phyloP scores from a whole-genome alignment of 176 grass and related monocot species.

The Rhynchospora breviuscula region DNA sequence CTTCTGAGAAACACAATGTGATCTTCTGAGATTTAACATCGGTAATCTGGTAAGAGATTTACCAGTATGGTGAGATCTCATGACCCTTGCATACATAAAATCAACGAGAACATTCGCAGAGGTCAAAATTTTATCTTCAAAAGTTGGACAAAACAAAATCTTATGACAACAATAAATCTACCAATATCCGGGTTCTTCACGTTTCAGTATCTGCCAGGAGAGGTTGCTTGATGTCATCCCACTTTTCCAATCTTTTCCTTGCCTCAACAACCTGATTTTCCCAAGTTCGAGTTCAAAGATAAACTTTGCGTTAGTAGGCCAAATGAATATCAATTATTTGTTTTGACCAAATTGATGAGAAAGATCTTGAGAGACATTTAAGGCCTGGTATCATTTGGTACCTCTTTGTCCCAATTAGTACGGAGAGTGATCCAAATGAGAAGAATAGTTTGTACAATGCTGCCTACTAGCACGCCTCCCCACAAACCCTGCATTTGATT shows the following conservation, averaged over 20 bases:
- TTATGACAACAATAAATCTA: not conserved
- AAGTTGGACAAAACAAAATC: not conserved
- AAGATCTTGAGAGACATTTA: not conserved
- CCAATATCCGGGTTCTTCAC: not conserved
- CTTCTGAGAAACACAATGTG: too few species aligned
- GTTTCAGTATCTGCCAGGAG: conserved; percentile 39
- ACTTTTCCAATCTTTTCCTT: conserved; percentile 58
- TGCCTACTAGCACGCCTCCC: conserved; percentile 80
- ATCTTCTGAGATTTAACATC: too few species aligned
- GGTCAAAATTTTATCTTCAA: not conserved
- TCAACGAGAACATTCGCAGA: not conserved
- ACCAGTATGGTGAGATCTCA: not conserved
- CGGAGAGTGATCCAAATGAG: conserved; percentile 70
- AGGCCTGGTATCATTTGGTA: conserved; percentile 2
- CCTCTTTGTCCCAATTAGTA: conserved; percentile 91
- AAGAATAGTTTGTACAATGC: conserved; percentile 57
- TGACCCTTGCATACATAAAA: not conserved
- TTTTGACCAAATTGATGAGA: not conserved
- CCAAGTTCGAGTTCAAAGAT: conserved; percentile 1
- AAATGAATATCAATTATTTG: not conserved
- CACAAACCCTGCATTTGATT: conserved; percentile 58
- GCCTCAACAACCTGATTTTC: conserved; percentile 47
- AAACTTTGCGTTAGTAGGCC: not conserved
- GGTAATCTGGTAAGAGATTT: not conserved
- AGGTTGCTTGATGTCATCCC: conserved; percentile 43